Evolutionary conservation across 352 stramenopile genomes (phyloP), one percentile per base, ranked within the genome.

Genomic region (Globisporangium cystogenes): DNA sequence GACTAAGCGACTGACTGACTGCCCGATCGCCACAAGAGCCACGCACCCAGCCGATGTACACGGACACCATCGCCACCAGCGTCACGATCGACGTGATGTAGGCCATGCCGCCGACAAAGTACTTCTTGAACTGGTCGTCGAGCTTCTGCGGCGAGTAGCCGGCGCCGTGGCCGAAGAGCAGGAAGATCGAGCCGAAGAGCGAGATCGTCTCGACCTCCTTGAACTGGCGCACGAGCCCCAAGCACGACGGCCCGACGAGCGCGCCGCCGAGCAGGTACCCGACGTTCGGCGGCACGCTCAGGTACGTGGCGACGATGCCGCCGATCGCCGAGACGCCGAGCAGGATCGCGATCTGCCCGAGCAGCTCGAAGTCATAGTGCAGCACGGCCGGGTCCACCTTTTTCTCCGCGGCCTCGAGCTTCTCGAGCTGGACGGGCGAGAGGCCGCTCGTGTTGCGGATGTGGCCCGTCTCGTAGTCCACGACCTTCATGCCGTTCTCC

Each of bases 141-240:
- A 82, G 70, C 16, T 76, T 60, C 51, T 90, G 79, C 0, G 80
- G 73, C 11, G 76, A 76, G 54, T 93, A 95, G 10, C 67, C 72
- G 0, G 84, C 81, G 29, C 84, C 84, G 55, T 95, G 84, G n/a
- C 84, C 84, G 61, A 98, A 98, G 2, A 98, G 66, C 40, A 97
- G 61, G 55, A 98, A 98, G 31, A 98, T 87, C 3, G 86, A 96
- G 15, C 92, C 92, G 58, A 98, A 97, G 26, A 97, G 83, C 33
- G 88, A 96, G 51, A 98, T 85, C 1, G 90, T 98, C 59, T 97
- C 86, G 18, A 97, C 91, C 57, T 97, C 83, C 50, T 93, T 91
- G 61, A 96, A 94, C 27, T 96, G 68, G 35, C 77, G 70, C 24
- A 97, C 87, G 18, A 96, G 53, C 5, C 79, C 83, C 15, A 96